These are phyloP conservation scores for Saksenaea oblongispora DNA, from an alignment of 371 early-diverging fungal genomes.

Conservation along the genomic window DNA sequence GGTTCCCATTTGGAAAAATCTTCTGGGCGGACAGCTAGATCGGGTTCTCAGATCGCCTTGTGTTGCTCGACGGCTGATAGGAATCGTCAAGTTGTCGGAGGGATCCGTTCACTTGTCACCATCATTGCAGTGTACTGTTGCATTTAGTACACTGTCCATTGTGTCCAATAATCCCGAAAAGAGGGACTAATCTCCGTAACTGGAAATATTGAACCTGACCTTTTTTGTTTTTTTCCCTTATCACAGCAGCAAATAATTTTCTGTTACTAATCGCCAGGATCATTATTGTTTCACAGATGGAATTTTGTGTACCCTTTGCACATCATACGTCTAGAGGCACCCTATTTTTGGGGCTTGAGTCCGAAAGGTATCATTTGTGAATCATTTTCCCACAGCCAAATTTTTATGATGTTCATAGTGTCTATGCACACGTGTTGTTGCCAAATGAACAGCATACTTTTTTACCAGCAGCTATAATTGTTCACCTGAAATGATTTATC, in stretches of 20 bases:
- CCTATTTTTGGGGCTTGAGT: not conserved
- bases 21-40: not conserved
- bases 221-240: not conserved
- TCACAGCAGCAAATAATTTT: not conserved
- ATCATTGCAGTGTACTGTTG: too few species aligned
- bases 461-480: not conserved
- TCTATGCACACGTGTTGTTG: not conserved
- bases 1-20: not conserved
- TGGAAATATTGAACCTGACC: not conserved
- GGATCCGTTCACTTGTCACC: not conserved
- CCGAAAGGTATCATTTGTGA: not conserved
- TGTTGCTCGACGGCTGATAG: not conserved
- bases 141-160: too few species aligned
- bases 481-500: not conserved
- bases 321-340: not conserved
- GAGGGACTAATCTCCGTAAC: not conserved
- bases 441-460: not conserved
- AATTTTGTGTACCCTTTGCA: not conserved
- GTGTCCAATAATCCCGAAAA: too few species aligned
- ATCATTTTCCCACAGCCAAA: conserved; percentile 1
- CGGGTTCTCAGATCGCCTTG: not conserved
- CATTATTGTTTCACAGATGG: not conserved
- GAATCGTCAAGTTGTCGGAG: not conserved
- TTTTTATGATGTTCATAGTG: not conserved
- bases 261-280: not conserved